A percentile compares a stretch with the other conserved stretches of the same genome.
Conservation (phyloP, 768 basidiomycete genomes). For the Baorangia bicolor region DNA sequence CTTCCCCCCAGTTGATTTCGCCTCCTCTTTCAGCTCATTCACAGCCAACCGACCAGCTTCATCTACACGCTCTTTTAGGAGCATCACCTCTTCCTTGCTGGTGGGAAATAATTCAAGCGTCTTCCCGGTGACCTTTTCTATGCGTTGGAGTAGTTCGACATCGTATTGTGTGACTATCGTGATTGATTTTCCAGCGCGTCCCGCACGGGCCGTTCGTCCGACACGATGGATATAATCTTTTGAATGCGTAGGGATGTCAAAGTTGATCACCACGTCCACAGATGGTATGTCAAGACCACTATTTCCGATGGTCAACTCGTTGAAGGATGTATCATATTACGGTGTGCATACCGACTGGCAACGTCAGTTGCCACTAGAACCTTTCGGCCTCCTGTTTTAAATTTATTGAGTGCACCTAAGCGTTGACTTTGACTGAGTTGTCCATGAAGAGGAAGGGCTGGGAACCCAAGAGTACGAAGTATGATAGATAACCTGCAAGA, state of each 20-base stretch:
- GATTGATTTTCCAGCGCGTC: conserved; percentile 94
- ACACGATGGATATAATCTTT: conserved; percentile 99
- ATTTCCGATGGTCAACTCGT: conserved; percentile 1
- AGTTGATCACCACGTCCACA: conserved; percentile 97
- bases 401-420: conserved; percentile 89
- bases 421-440: conserved; percentile 93
- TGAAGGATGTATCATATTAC: not conserved
- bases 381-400: conserved; percentile 90
- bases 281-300: conserved; percentile 95
- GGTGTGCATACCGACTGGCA: conserved; percentile 71
- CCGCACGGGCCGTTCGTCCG: conserved; percentile 95
- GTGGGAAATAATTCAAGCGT: conserved; percentile 88
- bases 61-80: conserved; percentile 84
- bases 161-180: conserved; percentile 99
- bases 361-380: conserved; percentile 96
- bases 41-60: conserved; percentile 81
- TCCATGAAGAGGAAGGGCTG: conserved; percentile 94
- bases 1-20: conserved; percentile 47
- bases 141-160: conserved; percentile 92
- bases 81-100: conserved; percentile 84
- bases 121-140: conserved; percentile 89
- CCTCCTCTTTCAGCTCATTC: conserved; percentile 79
- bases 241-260: conserved; percentile 95
- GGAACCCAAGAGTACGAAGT: conserved; percentile 86
- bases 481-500: conserved; percentile 74